Conservation (phyloP, 2,329 filamentous ascomycete species). For the Pseudocercospora cruenta region DNA sequence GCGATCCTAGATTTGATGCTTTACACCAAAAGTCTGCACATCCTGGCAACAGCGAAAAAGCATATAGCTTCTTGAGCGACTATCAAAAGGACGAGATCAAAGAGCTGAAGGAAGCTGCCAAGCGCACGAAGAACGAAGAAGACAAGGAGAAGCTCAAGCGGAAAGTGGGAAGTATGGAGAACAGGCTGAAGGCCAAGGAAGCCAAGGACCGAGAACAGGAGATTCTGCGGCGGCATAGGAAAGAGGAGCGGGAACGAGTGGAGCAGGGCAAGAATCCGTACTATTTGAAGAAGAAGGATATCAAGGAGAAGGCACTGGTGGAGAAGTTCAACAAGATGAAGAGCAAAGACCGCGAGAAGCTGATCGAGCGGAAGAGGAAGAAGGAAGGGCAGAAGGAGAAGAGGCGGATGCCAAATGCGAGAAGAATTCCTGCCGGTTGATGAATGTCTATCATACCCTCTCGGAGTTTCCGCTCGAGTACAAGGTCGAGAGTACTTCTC, state of each 20-base stretch:
- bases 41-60: slow-evolving; percentile 60
- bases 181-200: slow-evolving; percentile 70
- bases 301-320: slow-evolving; percentile 81
- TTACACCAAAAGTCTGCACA: slow-evolving; percentile 53
- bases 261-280: slow-evolving; percentile 89
- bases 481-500: background rate
- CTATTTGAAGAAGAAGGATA: slow-evolving; percentile 85
- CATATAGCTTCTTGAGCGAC: slow-evolving; percentile 85
- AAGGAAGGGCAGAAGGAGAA: slow-evolving; percentile 86
- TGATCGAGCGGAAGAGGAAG: slow-evolving; percentile 85
- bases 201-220: slow-evolving; percentile 70
- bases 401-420: slow-evolving; percentile 57
- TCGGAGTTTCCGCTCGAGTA: background rate
- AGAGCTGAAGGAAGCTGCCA: slow-evolving; percentile 69
- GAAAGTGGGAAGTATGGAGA: slow-evolving; percentile 76
- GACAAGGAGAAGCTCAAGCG: slow-evolving; percentile 73
- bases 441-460: background rate
- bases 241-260: slow-evolving; percentile 81
- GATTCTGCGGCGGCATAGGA: slow-evolving; percentile 74
- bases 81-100: slow-evolving; percentile 85
- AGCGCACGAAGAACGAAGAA: slow-evolving; percentile 63
- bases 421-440: slow-evolving; percentile 33
- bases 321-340: slow-evolving; percentile 83
- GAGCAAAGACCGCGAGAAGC: slow-evolving; percentile 79
- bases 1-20: slow-evolving; percentile 85